A percentile compares a stretch with the other conserved stretches of the same genome.
These are phyloP conservation scores for Arabidopsis suecica DNA, from an alignment of 345 rosid genomes.

Conservation along the genomic window DNA sequence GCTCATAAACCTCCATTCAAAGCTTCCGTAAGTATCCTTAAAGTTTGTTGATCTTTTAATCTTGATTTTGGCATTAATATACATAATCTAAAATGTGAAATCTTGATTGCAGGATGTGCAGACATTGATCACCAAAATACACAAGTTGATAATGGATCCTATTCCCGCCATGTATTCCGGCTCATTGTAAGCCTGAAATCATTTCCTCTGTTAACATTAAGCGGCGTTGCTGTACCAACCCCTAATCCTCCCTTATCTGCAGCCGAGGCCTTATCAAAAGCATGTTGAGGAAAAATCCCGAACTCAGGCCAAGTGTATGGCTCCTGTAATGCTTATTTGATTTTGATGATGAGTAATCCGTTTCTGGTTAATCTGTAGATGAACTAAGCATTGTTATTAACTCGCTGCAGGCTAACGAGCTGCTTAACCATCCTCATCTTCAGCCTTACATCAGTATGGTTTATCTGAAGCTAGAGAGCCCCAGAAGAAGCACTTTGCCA, in stretches of 20 bases:
- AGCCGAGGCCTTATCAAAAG: slow-evolving; percentile 94
- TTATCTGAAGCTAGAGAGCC: slow-evolving; percentile 71
- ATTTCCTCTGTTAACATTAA: neutral
- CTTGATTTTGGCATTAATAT: neutral
- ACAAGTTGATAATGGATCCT: slow-evolving; percentile 84
- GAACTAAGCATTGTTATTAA: slow-evolving; percentile 20
- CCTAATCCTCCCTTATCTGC: slow-evolving; percentile 34
- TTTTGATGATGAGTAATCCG: neutral
- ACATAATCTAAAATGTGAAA: slow-evolving; percentile 1
- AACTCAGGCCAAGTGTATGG: slow-evolving; percentile 90
- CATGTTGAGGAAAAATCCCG: slow-evolving; percentile 96
- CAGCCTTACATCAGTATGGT: slow-evolving; percentile 73
- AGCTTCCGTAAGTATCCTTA: slow-evolving; percentile 78
- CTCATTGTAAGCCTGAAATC: slow-evolving; percentile 66
- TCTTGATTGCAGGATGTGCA: slow-evolving; percentile 75
- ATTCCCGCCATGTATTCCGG: slow-evolving; percentile 88
- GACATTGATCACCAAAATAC: slow-evolving; percentile 90
- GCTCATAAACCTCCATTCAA: slow-evolving; percentile 90
- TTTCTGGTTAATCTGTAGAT: neutral
- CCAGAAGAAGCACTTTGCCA: slow-evolving; percentile 57
- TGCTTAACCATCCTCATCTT: slow-evolving; percentile 86
- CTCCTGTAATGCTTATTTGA: slow-evolving; percentile 5
- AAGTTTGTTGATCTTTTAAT: neutral
- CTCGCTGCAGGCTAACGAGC: slow-evolving; percentile 76
- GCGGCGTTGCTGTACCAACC: neutral